These are phyloP conservation scores for Fusarium xylarioides DNA, from an alignment of 2,329 filamentous ascomycete species.

Conservation along the genomic window DNA sequence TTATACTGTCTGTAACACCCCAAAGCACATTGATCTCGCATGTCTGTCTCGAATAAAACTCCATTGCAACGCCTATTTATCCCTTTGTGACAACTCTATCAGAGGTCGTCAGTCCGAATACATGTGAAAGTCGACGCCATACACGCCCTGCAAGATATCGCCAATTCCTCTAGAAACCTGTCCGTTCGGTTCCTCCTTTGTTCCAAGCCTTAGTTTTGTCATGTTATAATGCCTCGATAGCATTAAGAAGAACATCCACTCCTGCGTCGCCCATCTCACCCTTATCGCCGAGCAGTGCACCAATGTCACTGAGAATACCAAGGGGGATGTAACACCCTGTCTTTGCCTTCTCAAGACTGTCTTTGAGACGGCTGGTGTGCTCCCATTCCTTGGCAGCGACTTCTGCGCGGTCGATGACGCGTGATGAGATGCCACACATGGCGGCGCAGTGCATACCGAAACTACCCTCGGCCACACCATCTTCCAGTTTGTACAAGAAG, in stretches of 20 bases:
- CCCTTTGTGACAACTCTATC: slow-evolving; percentile 25
- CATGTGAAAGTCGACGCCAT: slow-evolving; percentile 18
- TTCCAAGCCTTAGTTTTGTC: background rate
- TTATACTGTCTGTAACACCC: background rate
- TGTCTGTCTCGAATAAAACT: background rate
- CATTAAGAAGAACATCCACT: slow-evolving; percentile 67
- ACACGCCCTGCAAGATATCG: slow-evolving; percentile 22
- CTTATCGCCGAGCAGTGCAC: slow-evolving; percentile 73
- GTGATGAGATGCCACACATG: slow-evolving; percentile 92
- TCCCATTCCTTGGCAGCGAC: slow-evolving; percentile 92
- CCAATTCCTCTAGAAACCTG: background rate
- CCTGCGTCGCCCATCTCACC: slow-evolving; percentile 60
- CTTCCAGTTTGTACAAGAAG: slow-evolving; percentile 93
- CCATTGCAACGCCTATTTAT: slow-evolving; percentile 31
- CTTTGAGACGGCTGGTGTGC: slow-evolving; percentile 89
- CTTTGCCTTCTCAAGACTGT: slow-evolving; percentile 83
- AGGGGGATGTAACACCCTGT: slow-evolving; percentile 84
- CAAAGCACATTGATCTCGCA: background rate
- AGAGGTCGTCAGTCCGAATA: slow-evolving; percentile 10
- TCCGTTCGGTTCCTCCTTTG: background rate
- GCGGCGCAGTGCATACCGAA: slow-evolving; percentile 99
- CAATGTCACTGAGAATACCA: slow-evolving; percentile 87
- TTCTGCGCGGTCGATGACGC: slow-evolving; percentile 87
- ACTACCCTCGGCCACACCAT: slow-evolving; percentile 92
- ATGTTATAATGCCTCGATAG: slow-evolving; percentile 65